A percentile compares a stretch with the other conserved stretches of the same genome.
Evolutionary conservation across 345 rosid genomes (phyloP).

Genomic region (Salix koriyanagi): DNA sequence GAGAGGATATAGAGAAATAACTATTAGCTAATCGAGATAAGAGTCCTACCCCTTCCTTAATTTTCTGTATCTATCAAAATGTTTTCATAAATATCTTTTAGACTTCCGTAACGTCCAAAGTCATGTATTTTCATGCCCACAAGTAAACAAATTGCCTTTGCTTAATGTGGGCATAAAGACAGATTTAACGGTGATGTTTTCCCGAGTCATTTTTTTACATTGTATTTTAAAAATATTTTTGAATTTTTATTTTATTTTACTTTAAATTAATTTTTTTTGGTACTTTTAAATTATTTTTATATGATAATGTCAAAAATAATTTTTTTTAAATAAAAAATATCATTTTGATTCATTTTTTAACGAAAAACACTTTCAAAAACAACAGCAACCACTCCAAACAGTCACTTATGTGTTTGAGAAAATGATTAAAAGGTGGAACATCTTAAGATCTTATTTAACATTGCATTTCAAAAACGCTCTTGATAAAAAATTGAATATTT

Average conservation of each 20-base stretch:
- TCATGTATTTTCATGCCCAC: neutral
- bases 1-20: neutral
- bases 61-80: neutral
- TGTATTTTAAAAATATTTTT: too few species aligned
- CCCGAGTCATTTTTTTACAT: accelerated
- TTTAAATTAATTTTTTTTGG: too few species aligned
- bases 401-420: too few species aligned
- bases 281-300: accelerated
- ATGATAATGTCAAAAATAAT: accelerated
- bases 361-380: too few species aligned
- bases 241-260: too few species aligned
- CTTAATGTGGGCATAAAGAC: neutral
- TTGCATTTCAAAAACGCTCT: too few species aligned
- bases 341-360: accelerated
- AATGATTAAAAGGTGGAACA: too few species aligned
- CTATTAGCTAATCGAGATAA: neutral
- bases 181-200: neutral
- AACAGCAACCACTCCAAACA: accelerated
- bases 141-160: neutral
- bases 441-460: too few species aligned
- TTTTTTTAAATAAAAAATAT: too few species aligned
- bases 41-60: neutral
- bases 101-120: neutral
- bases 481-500: too few species aligned
- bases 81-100: neutral